Conservation (phyloP, 2,329 filamentous ascomycete species). For the Lojkania enalia region DNA sequence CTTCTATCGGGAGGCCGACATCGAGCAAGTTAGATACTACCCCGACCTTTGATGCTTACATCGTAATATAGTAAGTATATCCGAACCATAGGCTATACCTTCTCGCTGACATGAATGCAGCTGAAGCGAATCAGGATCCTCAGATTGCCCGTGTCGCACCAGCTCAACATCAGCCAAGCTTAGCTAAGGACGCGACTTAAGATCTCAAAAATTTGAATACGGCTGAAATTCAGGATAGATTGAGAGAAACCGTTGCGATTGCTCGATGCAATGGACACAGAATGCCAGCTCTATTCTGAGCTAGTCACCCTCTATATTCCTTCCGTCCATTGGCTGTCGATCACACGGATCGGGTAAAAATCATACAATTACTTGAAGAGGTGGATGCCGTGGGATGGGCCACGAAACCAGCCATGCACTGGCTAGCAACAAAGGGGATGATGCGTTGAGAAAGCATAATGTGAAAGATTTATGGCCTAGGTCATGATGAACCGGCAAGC, state of each 20-base stretch:
- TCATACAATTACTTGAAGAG: conserved; percentile 25
- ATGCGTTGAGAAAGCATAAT: conserved; percentile 2
- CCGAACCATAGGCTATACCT: too few species aligned
- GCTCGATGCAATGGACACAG: conserved; percentile 20
- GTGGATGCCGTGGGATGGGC: conserved; percentile 19
- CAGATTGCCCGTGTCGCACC: conserved; percentile 20
- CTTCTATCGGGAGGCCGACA: conserved; percentile 15
- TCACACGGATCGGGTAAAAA: conserved; percentile 13
- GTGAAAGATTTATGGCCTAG: too few species aligned
- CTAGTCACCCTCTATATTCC: conserved; percentile 18
- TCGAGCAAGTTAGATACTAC: conserved; percentile 1
- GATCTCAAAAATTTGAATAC: neutral
- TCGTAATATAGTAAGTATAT: conserved; percentile 22
- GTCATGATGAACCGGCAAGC: too few species aligned
- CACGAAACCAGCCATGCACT: conserved; percentile 14
- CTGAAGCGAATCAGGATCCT: conserved; percentile 22
- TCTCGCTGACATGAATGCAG: conserved; percentile 7
- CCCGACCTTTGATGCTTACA: conserved; percentile 24
- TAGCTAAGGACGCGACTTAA: neutral
- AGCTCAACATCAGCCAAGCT: conserved; percentile 10
- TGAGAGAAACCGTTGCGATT: conserved; percentile 23
- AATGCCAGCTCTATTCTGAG: conserved; percentile 13
- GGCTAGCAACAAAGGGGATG: conserved; percentile 20
- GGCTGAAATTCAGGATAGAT: conserved; percentile 5
- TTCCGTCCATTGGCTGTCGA: conserved; percentile 15